Evolutionary conservation across 2,329 filamentous ascomycete species (phyloP).

Genomic region (Aureobasidium sp.): DNA sequence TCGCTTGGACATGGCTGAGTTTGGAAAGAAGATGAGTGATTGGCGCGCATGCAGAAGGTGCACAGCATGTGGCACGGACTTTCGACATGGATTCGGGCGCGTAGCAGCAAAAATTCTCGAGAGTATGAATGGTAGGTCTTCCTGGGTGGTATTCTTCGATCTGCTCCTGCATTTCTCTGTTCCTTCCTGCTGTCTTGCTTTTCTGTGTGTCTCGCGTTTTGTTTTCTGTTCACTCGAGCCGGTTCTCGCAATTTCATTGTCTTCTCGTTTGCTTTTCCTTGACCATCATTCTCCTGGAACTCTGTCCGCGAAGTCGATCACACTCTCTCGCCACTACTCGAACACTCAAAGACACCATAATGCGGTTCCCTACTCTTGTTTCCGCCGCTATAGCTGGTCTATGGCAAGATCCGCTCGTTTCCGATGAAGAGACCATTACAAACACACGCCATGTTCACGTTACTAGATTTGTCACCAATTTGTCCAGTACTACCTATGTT

Average conservation of each 20-base stretch:
- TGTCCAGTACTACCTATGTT: background rate
- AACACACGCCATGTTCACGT: conserved; percentile 6
- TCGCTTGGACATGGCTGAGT: no score
- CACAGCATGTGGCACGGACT: conserved; percentile 17
- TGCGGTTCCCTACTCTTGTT: conserved; percentile 5
- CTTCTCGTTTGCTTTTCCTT: background rate
- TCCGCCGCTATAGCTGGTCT: conserved; percentile 18
- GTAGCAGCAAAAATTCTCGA: background rate
- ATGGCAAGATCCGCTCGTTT: conserved; percentile 19
- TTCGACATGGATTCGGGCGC: conserved; percentile 13
- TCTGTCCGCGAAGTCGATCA: background rate
- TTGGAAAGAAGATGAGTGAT: background rate
- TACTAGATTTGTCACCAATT: background rate
- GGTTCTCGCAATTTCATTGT: background rate
- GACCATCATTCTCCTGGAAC: background rate
- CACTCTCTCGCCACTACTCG: background rate
- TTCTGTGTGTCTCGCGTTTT: background rate
- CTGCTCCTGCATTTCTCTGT: background rate
- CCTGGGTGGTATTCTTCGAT: background rate
- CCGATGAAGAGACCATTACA: background rate
- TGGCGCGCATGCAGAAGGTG: conserved; percentile 1
- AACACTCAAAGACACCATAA: background rate
- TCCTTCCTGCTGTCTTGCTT: background rate
- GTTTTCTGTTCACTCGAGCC: background rate
- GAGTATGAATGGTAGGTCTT: conserved; percentile 17